phyloP scores from a whole-genome alignment of 306 rosid species.

The Herpetospermum pedunculosum region DNA sequence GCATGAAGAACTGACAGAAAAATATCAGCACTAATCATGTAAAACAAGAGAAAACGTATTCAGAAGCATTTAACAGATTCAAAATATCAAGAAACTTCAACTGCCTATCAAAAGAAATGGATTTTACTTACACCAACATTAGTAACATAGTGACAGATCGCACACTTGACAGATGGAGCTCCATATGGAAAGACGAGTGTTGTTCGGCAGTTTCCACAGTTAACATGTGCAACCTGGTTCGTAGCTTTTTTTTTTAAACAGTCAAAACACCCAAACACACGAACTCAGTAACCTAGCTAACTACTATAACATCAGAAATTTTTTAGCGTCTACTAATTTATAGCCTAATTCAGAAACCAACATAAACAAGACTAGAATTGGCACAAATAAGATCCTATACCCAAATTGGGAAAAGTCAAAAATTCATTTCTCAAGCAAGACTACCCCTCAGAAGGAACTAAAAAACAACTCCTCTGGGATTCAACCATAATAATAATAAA shows the following conservation, averaged over 20 bases:
- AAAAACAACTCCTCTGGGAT: neutral
- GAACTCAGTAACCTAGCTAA: conserved; percentile 14
- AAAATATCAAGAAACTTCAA: conserved; percentile 2
- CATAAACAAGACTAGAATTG: neutral
- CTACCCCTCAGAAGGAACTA: neutral
- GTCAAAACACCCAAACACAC: conserved; percentile 16
- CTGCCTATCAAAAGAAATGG: neutral
- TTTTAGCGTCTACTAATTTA: neutral
- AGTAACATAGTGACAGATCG: conserved; percentile 84
- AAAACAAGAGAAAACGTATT: neutral
- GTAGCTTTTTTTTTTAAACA: conserved; percentile 34
- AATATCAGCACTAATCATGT: neutral
- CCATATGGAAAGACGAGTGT: conserved; percentile 88
- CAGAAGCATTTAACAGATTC: neutral
- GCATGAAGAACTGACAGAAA: neutral
- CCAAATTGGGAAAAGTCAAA: neutral
- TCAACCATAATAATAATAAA: neutral
- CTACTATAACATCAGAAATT: neutral
- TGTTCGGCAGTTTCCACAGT: conserved; percentile 89
- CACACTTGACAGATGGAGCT: conserved; percentile 98
- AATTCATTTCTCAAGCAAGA: neutral
- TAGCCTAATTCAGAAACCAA: neutral
- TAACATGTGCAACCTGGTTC: conserved; percentile 68
- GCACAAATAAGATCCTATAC: neutral
- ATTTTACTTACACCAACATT: conserved; percentile 59